Evolutionary conservation across 345 rosid species (phyloP).

Genomic region (Pseudoturritis turrita): DNA sequence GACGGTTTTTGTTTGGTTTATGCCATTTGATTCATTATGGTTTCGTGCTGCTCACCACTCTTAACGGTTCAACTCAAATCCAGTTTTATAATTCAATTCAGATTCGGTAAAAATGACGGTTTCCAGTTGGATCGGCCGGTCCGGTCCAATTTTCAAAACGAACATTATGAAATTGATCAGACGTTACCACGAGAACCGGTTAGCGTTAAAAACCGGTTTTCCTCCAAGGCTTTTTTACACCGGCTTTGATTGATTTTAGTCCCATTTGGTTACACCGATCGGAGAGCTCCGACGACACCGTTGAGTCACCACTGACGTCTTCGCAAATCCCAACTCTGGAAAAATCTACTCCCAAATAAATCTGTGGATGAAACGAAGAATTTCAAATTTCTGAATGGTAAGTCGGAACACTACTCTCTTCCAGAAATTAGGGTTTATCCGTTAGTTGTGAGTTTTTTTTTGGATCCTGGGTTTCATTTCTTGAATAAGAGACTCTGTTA

Average conservation of each 20-base stretch:
- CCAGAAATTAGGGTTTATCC: constrained; percentile 10
- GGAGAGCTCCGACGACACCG: constrained; percentile 9
- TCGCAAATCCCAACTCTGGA: background rate
- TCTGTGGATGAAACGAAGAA: constrained; percentile 10
- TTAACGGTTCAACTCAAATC: too few species aligned
- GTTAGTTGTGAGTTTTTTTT: background rate
- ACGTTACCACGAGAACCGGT: background rate
- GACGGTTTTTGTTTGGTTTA: too few species aligned
- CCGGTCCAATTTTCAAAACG: too few species aligned
- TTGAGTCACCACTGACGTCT: background rate
- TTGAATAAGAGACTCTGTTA: background rate
- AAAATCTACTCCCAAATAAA: background rate
- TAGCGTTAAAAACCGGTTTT: background rate
- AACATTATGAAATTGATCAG: background rate
- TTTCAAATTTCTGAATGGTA: constrained; percentile 19
- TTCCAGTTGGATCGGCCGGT: too few species aligned
- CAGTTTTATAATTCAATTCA: too few species aligned
- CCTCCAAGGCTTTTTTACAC: background rate
- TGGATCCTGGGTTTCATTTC: background rate
- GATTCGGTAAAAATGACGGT: too few species aligned
- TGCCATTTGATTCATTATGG: too few species aligned
- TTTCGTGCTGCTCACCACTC: too few species aligned
- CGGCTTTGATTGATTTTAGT: background rate
- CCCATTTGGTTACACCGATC: background rate
- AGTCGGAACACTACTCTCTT: background rate